Evolutionary conservation across 352 stramenopile genomes (phyloP).

Genomic region (Aphanomyces cochlioides): DNA sequence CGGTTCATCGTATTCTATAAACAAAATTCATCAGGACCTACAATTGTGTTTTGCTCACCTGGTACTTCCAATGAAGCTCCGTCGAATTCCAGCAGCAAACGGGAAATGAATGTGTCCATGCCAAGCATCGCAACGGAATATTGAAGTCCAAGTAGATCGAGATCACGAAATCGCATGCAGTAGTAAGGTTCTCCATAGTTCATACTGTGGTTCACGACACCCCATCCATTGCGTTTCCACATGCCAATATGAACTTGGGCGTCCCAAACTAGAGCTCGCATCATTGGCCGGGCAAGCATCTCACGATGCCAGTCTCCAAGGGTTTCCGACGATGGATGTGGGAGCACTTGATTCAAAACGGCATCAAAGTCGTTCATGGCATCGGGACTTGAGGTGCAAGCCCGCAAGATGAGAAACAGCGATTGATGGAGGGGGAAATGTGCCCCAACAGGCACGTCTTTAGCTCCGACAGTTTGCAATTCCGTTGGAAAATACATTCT

Average conservation of each 20-base stretch:
- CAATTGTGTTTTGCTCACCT: conserved; percentile 7
- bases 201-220: conserved; percentile 85
- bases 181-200: conserved; percentile 87
- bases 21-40: not conserved
- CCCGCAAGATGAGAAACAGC: conserved; percentile 32
- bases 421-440: conserved; percentile 79
- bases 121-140: conserved; percentile 69
- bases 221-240: conserved; percentile 82
- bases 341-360: not conserved
- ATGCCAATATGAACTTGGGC: conserved; percentile 77
- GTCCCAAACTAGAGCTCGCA: conserved; percentile 85
- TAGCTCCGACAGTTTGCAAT: not conserved
- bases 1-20: conserved; percentile 38
- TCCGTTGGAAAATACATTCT: conserved; percentile 72
- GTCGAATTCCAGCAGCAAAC: conserved; percentile 68
- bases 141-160: conserved; percentile 76
- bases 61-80: conserved; percentile 49
- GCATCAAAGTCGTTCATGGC: conserved; percentile 2
- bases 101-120: conserved; percentile 73
- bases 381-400: not conserved
- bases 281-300: conserved; percentile 68
- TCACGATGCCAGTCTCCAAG: conserved; percentile 57
- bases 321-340: not conserved
- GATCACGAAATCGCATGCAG: conserved; percentile 74
- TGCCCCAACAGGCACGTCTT: conserved; percentile 45